Evolutionary conservation across 441 rosid species (phyloP).

Genomic region (Erodium moschatum): DNA sequence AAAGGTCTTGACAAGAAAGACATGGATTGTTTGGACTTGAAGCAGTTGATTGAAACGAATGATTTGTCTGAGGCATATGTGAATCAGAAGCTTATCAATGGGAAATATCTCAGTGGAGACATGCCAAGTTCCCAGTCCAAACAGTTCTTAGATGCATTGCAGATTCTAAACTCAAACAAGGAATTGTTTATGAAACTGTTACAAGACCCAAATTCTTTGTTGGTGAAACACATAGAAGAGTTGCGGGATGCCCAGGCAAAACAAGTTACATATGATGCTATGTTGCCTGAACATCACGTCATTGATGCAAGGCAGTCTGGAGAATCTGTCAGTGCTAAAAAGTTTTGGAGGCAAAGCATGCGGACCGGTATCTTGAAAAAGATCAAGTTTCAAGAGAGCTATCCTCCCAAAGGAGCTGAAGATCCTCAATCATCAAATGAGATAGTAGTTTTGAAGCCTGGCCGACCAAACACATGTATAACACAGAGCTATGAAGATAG

Average conservation of each 20-base stretch:
- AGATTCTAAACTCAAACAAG: slow-evolving; percentile 57
- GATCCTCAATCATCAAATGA: slow-evolving; percentile 25
- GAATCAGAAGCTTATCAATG: slow-evolving; percentile 37
- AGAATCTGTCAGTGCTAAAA: background rate
- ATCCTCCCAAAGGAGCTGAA: slow-evolving; percentile 12
- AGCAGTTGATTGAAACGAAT: slow-evolving; percentile 25
- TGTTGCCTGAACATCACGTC: slow-evolving; percentile 14
- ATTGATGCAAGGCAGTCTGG: slow-evolving; percentile 16
- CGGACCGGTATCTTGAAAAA: background rate
- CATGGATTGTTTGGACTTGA: slow-evolving; percentile 13
- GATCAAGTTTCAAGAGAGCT: slow-evolving; percentile 12
- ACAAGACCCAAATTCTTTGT: slow-evolving; percentile 60
- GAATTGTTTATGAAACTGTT: slow-evolving; percentile 56
- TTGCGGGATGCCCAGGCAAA: slow-evolving; percentile 34
- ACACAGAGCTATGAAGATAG: slow-evolving; percentile 26
- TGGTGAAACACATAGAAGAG: slow-evolving; percentile 46
- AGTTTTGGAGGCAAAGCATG: background rate
- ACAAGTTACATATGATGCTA: slow-evolving; percentile 14
- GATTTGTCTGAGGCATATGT: slow-evolving; percentile 56
- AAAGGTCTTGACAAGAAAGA: slow-evolving; percentile 16
- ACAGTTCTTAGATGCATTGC: slow-evolving; percentile 60
- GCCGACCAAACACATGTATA: slow-evolving; percentile 12
- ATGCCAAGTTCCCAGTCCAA: slow-evolving; percentile 33
- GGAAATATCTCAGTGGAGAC: slow-evolving; percentile 20
- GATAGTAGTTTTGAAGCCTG: slow-evolving; percentile 48